A percentile compares a stretch with the other conserved stretches of the same genome.
Conservation (phyloP, 2,329 filamentous ascomycete species). For the Immersiporthe knoxdaviesiana region DNA sequence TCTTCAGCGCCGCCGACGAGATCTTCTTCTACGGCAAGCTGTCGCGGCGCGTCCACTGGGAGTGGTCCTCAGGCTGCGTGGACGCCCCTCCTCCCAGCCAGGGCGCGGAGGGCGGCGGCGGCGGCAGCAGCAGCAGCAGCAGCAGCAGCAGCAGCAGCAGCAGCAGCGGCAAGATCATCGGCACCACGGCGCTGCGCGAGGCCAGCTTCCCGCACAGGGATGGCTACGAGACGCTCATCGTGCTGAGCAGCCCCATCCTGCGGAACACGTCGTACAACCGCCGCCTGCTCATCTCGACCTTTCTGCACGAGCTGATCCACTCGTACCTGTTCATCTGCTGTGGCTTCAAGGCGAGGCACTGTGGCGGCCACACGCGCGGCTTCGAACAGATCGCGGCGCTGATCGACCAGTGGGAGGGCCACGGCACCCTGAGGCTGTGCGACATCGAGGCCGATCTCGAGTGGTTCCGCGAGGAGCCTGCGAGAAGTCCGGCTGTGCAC, state of each 20-base stretch:
- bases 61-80: constrained; percentile 58
- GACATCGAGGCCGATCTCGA: constrained; percentile 66
- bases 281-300: constrained; percentile 64
- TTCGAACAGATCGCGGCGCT: constrained; percentile 61
- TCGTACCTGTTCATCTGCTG: constrained; percentile 67
- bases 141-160: not conserved
- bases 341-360: constrained; percentile 58
- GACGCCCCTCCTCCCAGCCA: not conserved
- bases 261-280: constrained; percentile 59
- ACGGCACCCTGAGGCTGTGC: constrained; percentile 56
- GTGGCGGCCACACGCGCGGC: constrained; percentile 63
- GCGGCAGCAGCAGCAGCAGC: too few species aligned
- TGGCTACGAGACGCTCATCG: constrained; percentile 66
- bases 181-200: constrained; percentile 62
- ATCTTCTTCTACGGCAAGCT: constrained; percentile 64
- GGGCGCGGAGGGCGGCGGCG: too few species aligned
- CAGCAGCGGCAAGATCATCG: constrained; percentile 61
- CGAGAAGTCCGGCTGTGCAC: constrained; percentile 12
- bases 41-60: constrained; percentile 62
- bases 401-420: constrained; percentile 66
- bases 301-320: constrained; percentile 69
- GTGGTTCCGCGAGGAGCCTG: constrained; percentile 47
- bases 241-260: constrained; percentile 64
- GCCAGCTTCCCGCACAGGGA: constrained; percentile 41
- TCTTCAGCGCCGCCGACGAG: constrained; percentile 64